Evolutionary conservation across 176 grass and related monocot species (phyloP), one percentile per base, ranked within the genome.

Genomic region (Triticum turgidum): DNA sequence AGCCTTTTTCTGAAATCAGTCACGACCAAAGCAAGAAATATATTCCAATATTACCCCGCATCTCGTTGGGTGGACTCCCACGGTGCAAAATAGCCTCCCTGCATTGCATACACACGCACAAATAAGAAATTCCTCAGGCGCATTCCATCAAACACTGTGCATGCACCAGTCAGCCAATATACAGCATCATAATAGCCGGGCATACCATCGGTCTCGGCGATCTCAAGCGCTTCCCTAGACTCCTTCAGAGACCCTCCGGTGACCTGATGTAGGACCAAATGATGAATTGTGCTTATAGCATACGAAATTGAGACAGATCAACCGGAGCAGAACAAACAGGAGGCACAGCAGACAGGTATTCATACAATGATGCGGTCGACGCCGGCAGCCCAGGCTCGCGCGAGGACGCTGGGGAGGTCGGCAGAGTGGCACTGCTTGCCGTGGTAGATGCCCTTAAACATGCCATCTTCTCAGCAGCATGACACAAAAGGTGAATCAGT

Each of bases 371-470:
- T 96, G 42, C 93, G 93, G 65, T 98, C 82, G 69, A 98, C 94
- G 80, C 96, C 96, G 65, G 93, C 79, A 2, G 92, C 89, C 96
- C 96, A 92, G 20, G 96, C 96, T 13, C 93, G 93, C 24, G 93
- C 62, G 17, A 98, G 92, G 2, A 98, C 92, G 14, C 92, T 38
- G 9, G 96, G 88, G 51, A 98, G 92, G 85, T 96, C 96, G 0
- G 93, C 88, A 10, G 86, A 61, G 77, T 98, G 93, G 88, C 90
- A 96, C 77, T 94, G 92, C 85, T 91, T 93, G 66, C 92, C 93
- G 77, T 98, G 89, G 89, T 98, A 98, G 58, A 96, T 89, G 21
- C 96, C 96, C 83, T 90, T 98, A 92, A 98, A 98, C 96, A 98
- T 98, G 35, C 82, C 89, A 96, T 98, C 96, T 94, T 88, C 69